These are phyloP conservation scores for Chalciporus pseudorubinellus DNA, from an alignment of 768 basidiomycete species.

Conservation along the genomic window DNA sequence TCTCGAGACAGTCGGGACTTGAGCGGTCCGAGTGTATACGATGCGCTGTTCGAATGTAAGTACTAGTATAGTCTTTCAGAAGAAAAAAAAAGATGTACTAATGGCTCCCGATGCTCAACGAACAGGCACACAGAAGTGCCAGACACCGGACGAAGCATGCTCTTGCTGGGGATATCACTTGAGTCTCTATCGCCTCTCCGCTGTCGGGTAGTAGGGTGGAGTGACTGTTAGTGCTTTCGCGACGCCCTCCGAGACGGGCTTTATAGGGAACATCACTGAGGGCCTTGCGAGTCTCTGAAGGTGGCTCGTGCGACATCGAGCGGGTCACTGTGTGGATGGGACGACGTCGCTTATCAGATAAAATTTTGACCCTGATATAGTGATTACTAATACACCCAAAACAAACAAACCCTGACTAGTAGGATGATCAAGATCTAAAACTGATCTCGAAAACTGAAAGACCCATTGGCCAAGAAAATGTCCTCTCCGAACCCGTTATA, in stretches of 20 bases:
- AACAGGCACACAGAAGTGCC: conserved; percentile 70
- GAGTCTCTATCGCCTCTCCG: not conserved
- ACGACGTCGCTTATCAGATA: conserved; percentile 25
- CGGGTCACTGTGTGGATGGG: not conserved
- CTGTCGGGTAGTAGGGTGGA: not conserved
- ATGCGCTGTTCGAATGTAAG: conserved; percentile 44
- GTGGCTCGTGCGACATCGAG: conserved; percentile 1
- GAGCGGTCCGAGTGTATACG: conserved; percentile 74
- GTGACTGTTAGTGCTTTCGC: not conserved
- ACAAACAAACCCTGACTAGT: too few relatives aligned
- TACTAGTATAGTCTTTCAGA: not conserved
- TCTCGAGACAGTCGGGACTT: conserved; percentile 69
- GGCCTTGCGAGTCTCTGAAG: not conserved
- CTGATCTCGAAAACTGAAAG: not conserved
- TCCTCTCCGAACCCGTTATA: conserved; percentile 13
- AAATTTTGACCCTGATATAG: conserved; percentile 1
- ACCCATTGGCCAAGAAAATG: not conserved
- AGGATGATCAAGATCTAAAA: too few relatives aligned
- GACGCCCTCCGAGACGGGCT: not conserved
- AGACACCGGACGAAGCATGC: conserved; percentile 53
- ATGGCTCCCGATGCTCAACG: conserved; percentile 73
- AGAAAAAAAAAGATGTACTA: conserved; percentile 46
- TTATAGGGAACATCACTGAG: not conserved
- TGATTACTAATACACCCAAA: conserved; percentile 13
- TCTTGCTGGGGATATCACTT: conserved; percentile 26